These are phyloP conservation scores for Mortierella sp. DNA, from an alignment of 371 early-diverging fungal species.

Conservation along the genomic window DNA sequence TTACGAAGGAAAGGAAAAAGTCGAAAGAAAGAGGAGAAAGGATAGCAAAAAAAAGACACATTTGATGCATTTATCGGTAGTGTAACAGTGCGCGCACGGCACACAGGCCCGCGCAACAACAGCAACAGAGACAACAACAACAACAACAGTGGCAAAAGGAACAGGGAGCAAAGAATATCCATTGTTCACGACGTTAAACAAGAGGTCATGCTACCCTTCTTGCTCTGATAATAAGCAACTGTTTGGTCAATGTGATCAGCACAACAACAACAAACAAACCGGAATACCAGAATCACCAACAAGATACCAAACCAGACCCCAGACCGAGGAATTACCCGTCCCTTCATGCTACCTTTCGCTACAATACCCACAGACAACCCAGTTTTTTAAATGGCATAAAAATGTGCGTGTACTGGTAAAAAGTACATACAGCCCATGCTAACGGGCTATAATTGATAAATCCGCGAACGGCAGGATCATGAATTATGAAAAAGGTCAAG, in stretches of 20 bases:
- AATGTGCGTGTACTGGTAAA: neutral
- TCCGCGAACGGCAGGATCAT: too few relatives aligned
- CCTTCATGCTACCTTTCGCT: too few relatives aligned
- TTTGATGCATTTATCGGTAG: neutral
- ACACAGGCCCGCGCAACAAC: neutral
- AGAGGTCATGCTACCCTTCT: too few relatives aligned
- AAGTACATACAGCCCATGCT: too few relatives aligned
- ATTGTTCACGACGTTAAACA: too few relatives aligned
- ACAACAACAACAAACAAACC: neutral
- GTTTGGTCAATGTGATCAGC: slow-evolving; percentile 3
- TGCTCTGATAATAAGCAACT: neutral
- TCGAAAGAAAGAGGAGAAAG: neutral
- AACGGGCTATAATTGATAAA: neutral
- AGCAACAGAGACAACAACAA: too few relatives aligned
- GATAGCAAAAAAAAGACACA: neutral
- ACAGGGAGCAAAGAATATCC: neutral
- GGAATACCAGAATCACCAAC: neutral
- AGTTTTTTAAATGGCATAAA: too few relatives aligned
- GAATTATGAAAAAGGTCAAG: neutral
- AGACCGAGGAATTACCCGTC: slow-evolving; percentile 4
- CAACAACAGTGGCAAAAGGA: neutral
- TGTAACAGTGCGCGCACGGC: slow-evolving; percentile 2
- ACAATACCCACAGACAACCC: neutral
- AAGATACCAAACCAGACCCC: too few relatives aligned
- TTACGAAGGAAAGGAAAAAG: neutral